Evolutionary conservation across 108 stramenopile genomes (phyloP), one percentile per base, ranked within the genome.

Genomic region (Aureococcus anophagefferens): DNA sequence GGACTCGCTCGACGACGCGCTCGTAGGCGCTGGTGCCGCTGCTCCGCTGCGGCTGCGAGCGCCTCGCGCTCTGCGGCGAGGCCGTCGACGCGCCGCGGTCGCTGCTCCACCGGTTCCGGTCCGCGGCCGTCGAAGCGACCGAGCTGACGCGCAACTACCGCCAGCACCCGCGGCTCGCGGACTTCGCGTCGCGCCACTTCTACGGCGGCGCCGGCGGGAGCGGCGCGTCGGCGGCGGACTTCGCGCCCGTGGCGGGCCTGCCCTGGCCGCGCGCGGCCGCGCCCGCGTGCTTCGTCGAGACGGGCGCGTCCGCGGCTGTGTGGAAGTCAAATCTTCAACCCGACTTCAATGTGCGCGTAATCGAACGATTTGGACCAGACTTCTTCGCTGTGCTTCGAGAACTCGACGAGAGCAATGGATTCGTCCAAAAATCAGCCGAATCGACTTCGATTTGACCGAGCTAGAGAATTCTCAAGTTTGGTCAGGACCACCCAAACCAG

Each of bases 151-250:
- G 87, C 13, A 90, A 93, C 68, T 94, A 95, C 82, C 86, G 96
- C 30, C 95, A 95, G 94, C 94, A 94, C 76, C 94, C 94, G 21
- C 84, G 83, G 30, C 94, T 98, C 66, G 81, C 92, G 18, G 91
- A 91, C 33, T 96, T 94, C 73, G 89, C 94, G 0, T 91, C 87
- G 18, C 87, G 86, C 1, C 68, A 90, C 18, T 94, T 91, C 70
- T 94, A 94, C 77, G 84, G 59, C 46, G 69, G 69, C 59, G 32
- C 32, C 35, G 46, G 46, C n/a, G 51, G 51, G 69, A 59, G 5
- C 5, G 69, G 69, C 59, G 46, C 51, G 14, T 14, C 46, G 21
- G 59, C 30, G 0, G 11, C 13, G 14, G 29, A 7, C 36, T 14
- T 31, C 0, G 69, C 51, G 30, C 46, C 69, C 32, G 59, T 30